Percentiles rank a stretch among this genome's conserved stretches.
Conservation (phyloP, 1,284 basidiomycete genomes). For the Kwoniella shivajii region DNA sequence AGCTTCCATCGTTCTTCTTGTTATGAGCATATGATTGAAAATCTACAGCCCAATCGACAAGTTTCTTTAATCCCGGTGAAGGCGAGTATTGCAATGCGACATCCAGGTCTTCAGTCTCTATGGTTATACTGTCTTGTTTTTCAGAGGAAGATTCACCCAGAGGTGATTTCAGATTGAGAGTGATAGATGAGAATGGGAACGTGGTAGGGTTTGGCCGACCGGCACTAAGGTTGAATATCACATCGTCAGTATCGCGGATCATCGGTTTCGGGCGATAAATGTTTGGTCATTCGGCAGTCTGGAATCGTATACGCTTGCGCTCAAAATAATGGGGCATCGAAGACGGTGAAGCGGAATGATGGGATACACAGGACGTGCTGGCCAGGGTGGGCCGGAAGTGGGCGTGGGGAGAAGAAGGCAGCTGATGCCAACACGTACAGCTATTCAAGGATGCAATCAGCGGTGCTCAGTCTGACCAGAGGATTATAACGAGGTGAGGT, state of each 20-base stretch:
- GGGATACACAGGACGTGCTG: no score
- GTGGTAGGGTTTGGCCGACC: slow-evolving; percentile 79
- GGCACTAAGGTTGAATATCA: no score
- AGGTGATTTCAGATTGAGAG: slow-evolving; percentile 57
- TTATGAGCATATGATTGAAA: slow-evolving; percentile 69
- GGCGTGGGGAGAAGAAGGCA: no score
- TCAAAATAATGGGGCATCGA: no score
- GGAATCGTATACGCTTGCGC: no score
- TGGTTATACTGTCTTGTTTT: slow-evolving; percentile 54
- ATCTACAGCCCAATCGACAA: slow-evolving; percentile 68
- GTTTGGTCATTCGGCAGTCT: background rate
- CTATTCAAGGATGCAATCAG: background rate
- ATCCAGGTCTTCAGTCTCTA: slow-evolving; percentile 64
- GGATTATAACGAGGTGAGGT: background rate
- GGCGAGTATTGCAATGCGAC: slow-evolving; percentile 75
- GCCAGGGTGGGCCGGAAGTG: no score
- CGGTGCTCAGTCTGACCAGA: background rate
- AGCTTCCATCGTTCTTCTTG: slow-evolving; percentile 59
- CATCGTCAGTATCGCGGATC: background rate
- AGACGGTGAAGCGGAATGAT: no score
- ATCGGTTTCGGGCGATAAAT: background rate
- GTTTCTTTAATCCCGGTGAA: slow-evolving; percentile 67
- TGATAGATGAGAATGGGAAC: slow-evolving; percentile 82
- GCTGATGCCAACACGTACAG: no score
- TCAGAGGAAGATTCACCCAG: slow-evolving; percentile 56